Percentiles rank a stretch among this genome's conserved stretches.
Conservation (phyloP, 345 rosid species). For the Salix dunnii region DNA sequence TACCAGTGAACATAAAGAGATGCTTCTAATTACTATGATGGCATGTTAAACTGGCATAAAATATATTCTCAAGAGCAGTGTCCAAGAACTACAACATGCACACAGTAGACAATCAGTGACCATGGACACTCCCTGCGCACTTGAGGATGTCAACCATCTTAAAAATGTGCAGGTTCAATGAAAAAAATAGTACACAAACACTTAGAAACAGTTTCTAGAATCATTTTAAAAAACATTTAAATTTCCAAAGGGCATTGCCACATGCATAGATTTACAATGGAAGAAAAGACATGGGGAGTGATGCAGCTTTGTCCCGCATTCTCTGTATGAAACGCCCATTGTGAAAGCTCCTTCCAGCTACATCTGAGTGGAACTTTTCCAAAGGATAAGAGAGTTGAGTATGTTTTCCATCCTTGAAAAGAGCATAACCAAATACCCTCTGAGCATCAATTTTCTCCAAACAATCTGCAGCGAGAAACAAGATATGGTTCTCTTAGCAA, state of each 20-base stretch:
- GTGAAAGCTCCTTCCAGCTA: constrained; percentile 20
- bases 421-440: constrained; percentile 19
- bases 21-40: neutral
- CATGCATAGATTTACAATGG: neutral
- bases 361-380: constrained; percentile 20
- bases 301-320: constrained; percentile 22
- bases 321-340: constrained; percentile 23
- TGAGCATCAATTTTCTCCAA: constrained; percentile 23
- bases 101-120: neutral
- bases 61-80: neutral
- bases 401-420: constrained; percentile 18
- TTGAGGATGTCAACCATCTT: neutral
- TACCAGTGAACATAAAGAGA: neutral
- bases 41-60: neutral
- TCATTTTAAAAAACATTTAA: neutral
- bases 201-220: neutral
- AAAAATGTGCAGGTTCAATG: neutral
- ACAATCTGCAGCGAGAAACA: constrained; percentile 17
- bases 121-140: neutral
- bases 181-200: neutral
- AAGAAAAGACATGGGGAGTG: constrained; percentile 2
- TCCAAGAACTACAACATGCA: neutral
- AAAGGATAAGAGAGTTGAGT: constrained; percentile 16
- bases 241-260: neutral
- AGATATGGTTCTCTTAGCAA: neutral